Evolutionary conservation across 345 rosid genomes (phyloP).

Genomic region (Gossypium anomalum): DNA sequence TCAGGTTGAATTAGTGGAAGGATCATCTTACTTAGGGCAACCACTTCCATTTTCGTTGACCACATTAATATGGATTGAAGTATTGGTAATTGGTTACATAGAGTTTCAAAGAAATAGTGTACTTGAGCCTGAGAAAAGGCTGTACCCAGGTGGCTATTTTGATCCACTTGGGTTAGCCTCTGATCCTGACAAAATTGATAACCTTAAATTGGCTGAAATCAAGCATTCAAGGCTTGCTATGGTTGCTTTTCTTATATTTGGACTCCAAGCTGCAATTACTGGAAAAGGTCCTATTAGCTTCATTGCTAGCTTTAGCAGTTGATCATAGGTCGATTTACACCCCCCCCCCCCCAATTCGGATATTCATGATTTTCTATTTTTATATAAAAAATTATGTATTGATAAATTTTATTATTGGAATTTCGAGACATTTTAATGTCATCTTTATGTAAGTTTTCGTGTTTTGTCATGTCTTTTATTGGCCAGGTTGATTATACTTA

Average conservation of each 20-base stretch:
- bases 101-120: constrained; percentile 62
- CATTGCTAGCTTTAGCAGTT: constrained; percentile 55
- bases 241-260: constrained; percentile 81
- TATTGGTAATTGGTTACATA: constrained; percentile 55
- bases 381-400: too few species aligned
- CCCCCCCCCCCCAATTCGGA: too few species aligned
- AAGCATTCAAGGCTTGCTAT: constrained; percentile 82
- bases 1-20: constrained; percentile 89
- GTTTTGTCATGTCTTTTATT: too few species aligned
- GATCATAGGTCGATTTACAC: background rate
- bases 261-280: constrained; percentile 61
- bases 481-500: too few species aligned
- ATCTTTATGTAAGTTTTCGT: too few species aligned
- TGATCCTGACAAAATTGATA: constrained; percentile 62
- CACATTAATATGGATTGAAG: constrained; percentile 82
- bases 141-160: constrained; percentile 77
- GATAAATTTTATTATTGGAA: too few species aligned
- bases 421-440: too few species aligned
- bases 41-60: constrained; percentile 84
- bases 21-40: constrained; percentile 85
- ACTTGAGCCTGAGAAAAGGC: constrained; percentile 69
- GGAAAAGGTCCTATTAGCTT: constrained; percentile 86
- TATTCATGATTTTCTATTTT: too few species aligned
- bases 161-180: constrained; percentile 78
- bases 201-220: constrained; percentile 71